These are phyloP conservation scores for Podila epicladia DNA, from an alignment of 192 early-diverging fungal genomes.

Conservation along the genomic window DNA sequence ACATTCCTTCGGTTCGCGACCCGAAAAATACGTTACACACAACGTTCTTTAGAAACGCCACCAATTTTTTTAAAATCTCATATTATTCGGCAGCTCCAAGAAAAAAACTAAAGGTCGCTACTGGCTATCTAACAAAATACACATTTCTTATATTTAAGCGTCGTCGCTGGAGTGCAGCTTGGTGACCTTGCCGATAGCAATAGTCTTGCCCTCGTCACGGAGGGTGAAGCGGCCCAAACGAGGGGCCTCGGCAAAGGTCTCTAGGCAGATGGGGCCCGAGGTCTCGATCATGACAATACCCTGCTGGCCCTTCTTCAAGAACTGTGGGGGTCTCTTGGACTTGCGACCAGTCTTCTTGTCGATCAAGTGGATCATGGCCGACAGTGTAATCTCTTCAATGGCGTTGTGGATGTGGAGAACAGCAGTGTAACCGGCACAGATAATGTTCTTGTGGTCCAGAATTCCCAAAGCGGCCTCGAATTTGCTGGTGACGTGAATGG, in stretches of 20 bases:
- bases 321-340: slow-evolving; percentile 89
- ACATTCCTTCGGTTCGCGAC: no score
- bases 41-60: no score
- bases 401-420: slow-evolving; percentile 93
- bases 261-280: slow-evolving; percentile 81
- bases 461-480: slow-evolving; percentile 93
- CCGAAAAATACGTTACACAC: no score
- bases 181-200: slow-evolving; percentile 95
- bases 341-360: slow-evolving; percentile 94
- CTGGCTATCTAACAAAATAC: no score
- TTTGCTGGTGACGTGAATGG: slow-evolving; percentile 78
- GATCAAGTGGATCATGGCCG: slow-evolving; percentile 85
- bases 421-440: slow-evolving; percentile 94
- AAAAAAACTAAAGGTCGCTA: no score
- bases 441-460: slow-evolving; percentile 95
- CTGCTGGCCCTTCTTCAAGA: slow-evolving; percentile 92
- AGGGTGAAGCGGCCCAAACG: slow-evolving; percentile 98
- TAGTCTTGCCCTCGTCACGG: slow-evolving; percentile 95
- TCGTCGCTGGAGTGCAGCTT: slow-evolving; percentile 64
- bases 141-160: slow-evolving; percentile 12
- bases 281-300: slow-evolving; percentile 89
- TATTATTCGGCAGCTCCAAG: no score
- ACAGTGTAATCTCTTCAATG: slow-evolving; percentile 88
- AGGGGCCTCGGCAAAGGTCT: slow-evolving; percentile 86
- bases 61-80: no score